Conservation (phyloP, 257 asterid genomes). For the Echites panduratus region DNA sequence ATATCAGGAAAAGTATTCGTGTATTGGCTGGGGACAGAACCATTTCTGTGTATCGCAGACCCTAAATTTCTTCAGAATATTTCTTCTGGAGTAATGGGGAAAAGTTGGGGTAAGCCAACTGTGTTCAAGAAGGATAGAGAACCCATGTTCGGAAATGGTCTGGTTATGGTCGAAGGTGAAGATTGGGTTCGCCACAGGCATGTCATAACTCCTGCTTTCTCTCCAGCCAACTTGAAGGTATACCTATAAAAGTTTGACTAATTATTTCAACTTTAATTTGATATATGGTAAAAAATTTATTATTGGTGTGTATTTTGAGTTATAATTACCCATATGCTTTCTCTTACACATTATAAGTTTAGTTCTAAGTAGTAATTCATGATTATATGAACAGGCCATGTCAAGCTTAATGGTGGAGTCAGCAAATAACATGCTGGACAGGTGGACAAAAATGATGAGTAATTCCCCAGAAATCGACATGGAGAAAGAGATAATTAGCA, state of each 20-base stretch:
- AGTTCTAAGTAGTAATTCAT: background rate
- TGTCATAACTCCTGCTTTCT: constrained; percentile 74
- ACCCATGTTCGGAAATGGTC: constrained; percentile 88
- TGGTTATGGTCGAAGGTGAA: constrained; percentile 82
- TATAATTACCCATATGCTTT: background rate
- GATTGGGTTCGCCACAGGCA: constrained; percentile 92
- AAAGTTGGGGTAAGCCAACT: constrained; percentile 82
- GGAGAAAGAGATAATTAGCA: constrained; percentile 56
- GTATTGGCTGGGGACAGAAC: constrained; percentile 92
- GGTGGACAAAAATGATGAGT: constrained; percentile 45
- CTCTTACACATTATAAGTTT: background rate
- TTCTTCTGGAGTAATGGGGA: constrained; percentile 56
- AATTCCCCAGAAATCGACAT: constrained; percentile 55
- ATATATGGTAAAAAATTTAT: too few relatives aligned
- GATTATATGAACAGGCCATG: constrained; percentile 47
- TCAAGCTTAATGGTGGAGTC: constrained; percentile 68
- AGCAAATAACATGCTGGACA: constrained; percentile 48
- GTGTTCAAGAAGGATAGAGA: constrained; percentile 72
- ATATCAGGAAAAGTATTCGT: constrained; percentile 75
- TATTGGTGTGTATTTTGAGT: background rate
- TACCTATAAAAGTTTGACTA: too few relatives aligned
- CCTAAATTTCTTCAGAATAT: constrained; percentile 66
- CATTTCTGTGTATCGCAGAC: constrained; percentile 77
- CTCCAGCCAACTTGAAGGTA: constrained; percentile 74
- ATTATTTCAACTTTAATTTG: too few relatives aligned